Base-by-base conservation (phyloP, 768 basidiomycete genomes). In the Tylopilus subfusipes region DNA sequence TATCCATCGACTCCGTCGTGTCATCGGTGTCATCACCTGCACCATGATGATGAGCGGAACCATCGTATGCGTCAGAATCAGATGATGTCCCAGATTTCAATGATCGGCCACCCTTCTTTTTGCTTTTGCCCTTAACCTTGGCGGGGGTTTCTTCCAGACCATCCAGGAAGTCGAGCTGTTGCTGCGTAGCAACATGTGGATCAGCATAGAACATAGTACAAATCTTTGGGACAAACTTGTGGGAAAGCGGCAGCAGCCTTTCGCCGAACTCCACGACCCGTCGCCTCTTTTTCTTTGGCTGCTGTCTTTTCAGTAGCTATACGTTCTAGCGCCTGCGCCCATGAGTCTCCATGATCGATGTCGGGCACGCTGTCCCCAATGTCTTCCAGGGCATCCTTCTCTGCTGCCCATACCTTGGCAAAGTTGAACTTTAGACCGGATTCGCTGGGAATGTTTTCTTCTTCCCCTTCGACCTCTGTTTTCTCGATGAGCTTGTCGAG, bases 401-500 rank as follows among this genome's bases (percentile, higher is more conserved):
- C 84, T 22, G 88, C 84, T 1, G 87, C 82, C 95, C 95, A 98
- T 40, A 98, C 80, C 68, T 95, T 94, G 12, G 95, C 93, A 63
- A 95, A 96, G 7, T 82, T 82, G 68, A 98, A 97, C 10, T 82
- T 75, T 29, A 84, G 68, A 34, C 76, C 75, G n/a, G 78, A 72
- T 43, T 81, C 79, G 53, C 78, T 79, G 5, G 75, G 66, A 19
- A 71, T 68, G 47, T 79, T 78, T 49, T 79, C 69, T 24, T 84
- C 80, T 13, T 81, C 84, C 55, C 73, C 81, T 56, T 92, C 87
- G 48, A 79, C 75, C 68, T 93, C 90, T 1, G 92, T 90, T 67
- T 83, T 89, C 65, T 91, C 85, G 50, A 98, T 90, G 24, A 98
- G 81, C 42, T 83, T 88, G 48, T 94, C 86, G 48, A 98, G 82